Conservation (phyloP, 192 early-diverging fungal species). For the Backusella psychrophila region DNA sequence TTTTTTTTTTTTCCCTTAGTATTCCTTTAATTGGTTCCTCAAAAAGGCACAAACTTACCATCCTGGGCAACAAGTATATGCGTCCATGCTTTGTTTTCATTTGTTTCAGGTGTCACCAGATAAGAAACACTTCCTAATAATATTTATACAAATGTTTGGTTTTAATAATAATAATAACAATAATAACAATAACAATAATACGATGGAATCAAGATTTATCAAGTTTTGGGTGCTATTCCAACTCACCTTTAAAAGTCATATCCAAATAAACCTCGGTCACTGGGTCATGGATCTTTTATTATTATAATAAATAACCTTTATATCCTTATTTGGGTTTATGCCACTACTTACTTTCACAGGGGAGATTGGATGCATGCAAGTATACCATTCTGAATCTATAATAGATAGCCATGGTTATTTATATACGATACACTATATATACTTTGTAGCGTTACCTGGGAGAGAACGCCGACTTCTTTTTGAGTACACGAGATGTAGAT, state of each 20-base stretch:
- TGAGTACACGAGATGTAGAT: conserved; percentile 2
- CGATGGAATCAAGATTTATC: background rate
- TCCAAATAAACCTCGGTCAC: conserved; percentile 16
- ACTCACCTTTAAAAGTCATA: conserved; percentile 22
- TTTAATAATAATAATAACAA: background rate
- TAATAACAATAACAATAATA: background rate
- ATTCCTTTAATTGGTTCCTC: background rate
- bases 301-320: background rate
- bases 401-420: background rate
- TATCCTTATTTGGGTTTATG: background rate
- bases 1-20: background rate
- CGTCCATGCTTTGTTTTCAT: background rate
- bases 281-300: background rate
- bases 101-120: conserved; percentile 17
- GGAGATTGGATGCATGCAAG: conserved; percentile 20
- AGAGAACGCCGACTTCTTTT: conserved; percentile 17
- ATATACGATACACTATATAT: background rate
- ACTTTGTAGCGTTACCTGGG: background rate
- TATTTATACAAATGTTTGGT: background rate
- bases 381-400: conserved; percentile 19
- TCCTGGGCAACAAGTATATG: conserved; percentile 15
- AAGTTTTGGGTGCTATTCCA: background rate
- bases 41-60: conserved; percentile 6
- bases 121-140: conserved; percentile 16
- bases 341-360: conserved; percentile 13